These are phyloP conservation scores for Ustilago vetiveriae DNA, from an alignment of 1,284 basidiomycete genomes.

Conservation along the genomic window DNA sequence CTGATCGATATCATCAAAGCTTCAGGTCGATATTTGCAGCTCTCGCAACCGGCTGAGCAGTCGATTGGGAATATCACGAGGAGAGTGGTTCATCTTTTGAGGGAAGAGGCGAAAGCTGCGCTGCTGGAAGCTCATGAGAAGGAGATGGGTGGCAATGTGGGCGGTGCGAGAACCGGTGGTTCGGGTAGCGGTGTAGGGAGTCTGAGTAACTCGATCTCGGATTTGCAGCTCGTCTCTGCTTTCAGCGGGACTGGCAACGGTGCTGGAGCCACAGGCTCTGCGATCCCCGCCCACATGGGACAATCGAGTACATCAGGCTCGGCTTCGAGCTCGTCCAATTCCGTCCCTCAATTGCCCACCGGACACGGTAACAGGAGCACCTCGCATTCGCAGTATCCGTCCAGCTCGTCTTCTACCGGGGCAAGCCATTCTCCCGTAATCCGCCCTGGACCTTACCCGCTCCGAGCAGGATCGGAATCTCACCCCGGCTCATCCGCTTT, in stretches of 20 bases:
- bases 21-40: constrained; percentile 81
- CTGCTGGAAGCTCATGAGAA: constrained; percentile 37
- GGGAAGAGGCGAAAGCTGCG: constrained; percentile 76
- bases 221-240: constrained; percentile 31
- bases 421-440: constrained; percentile 2
- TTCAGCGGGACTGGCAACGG: constrained; percentile 5
- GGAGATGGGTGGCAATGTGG: constrained; percentile 15
- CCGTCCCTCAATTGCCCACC: constrained; percentile 6
- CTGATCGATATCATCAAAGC: constrained; percentile 81
- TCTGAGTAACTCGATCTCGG: constrained; percentile 43
- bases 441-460: constrained; percentile 32
- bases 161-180: neutral
- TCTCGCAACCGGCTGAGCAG: constrained; percentile 90
- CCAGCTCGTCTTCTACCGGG: constrained; percentile 12
- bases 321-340: constrained; percentile 19
- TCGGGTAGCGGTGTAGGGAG: constrained; percentile 16
- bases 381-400: constrained; percentile 26
- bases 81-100: constrained; percentile 87
- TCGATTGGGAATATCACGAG: constrained; percentile 93
- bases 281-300: constrained; percentile 18
- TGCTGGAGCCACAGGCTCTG: neutral
- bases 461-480: constrained; percentile 13
- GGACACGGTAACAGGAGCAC: neutral
- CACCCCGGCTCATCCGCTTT: constrained; percentile 20
- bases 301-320: constrained; percentile 4